Evolutionary conservation across 345 rosid species (phyloP), one percentile per base, ranked within the genome.

Genomic region (Eucalyptus albens): DNA sequence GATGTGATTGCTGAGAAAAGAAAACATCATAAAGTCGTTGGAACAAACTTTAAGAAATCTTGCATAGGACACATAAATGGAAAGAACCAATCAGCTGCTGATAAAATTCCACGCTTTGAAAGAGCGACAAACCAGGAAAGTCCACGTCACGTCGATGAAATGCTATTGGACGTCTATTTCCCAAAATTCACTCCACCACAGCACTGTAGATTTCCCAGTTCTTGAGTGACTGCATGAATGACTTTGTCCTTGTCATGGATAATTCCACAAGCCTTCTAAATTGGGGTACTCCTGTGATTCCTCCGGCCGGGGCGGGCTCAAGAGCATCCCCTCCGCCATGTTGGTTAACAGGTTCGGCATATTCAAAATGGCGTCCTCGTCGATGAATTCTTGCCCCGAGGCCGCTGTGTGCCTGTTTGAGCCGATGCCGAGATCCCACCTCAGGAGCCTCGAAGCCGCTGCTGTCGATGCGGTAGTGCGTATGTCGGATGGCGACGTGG

Each of bases 241-340:
- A 50, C 51, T 50, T 50, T 50, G 6, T 50, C 17, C 22, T 69
- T 69, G 42, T 69, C 81, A 69, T 69, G n/a, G 88, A 86, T 95
- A 94, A 87, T 94, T 94, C 99, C 99, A 97, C 50, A 97, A 92
- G 60, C 92, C 94, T 87, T 93, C 94, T 55, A 89, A 95, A 69
- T 94, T 93, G 1, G 94, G 92, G 89, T 93, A 93, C 90, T 93
- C 96, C 47, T 93, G 94, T 7, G 96, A 97, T 55, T 94, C 92
- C 88, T 95, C 94, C 3, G 92, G 89, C 21, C 87, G 93, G 24
- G 95, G 86, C 29, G 92, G 87, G 90, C 88, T 90, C 89, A 96
- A 89, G 93, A 97, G 90, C 98, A 97, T 94, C 82, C 97, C 99
- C 91, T 93, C 98, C 2, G 99, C 99, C 99, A 96, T 96, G 90